Evolutionary conservation across 129 eudicot species (phyloP).

Genomic region (Flaveria ramosissima): DNA sequence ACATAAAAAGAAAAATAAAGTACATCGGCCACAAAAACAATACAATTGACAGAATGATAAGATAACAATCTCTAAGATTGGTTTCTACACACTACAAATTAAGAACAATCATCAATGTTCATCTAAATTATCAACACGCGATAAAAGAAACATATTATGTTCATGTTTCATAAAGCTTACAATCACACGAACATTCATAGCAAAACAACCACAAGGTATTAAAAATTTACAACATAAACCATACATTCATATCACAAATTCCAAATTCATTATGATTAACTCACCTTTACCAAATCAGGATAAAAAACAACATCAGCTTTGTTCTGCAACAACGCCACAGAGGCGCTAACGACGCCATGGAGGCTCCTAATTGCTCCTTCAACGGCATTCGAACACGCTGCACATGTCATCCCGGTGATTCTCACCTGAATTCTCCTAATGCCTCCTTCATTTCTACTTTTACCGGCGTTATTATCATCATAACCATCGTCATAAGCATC

Average conservation of each 20-base stretch:
- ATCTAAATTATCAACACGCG: background rate
- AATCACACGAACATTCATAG: slow-evolving; percentile 7
- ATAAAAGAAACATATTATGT: background rate
- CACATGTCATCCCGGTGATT: slow-evolving; percentile 88
- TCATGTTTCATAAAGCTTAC: slow-evolving; percentile 7
- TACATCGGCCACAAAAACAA: background rate
- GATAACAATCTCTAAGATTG: slow-evolving; percentile 2
- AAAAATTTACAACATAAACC: too few species aligned
- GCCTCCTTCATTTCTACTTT: slow-evolving; percentile 12
- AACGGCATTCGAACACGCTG: slow-evolving; percentile 85
- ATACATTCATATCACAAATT: too few species aligned
- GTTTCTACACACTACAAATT: background rate
- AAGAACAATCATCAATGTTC: background rate
- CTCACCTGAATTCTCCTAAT: slow-evolving; percentile 61
- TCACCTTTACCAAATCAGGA: slow-evolving; percentile 54
- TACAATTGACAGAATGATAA: background rate
- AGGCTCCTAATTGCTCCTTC: slow-evolving; percentile 68
- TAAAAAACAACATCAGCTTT: slow-evolving; percentile 63
- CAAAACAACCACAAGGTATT: background rate
- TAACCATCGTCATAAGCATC: slow-evolving; percentile 43
- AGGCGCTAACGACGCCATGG: slow-evolving; percentile 64
- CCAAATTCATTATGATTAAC: background rate
- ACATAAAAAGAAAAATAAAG: background rate
- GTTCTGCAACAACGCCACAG: slow-evolving; percentile 85
- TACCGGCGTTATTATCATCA: background rate